phyloP scores from a whole-genome alignment of 148 eudicot genomes.

The Rhododendron mucronatum region DNA sequence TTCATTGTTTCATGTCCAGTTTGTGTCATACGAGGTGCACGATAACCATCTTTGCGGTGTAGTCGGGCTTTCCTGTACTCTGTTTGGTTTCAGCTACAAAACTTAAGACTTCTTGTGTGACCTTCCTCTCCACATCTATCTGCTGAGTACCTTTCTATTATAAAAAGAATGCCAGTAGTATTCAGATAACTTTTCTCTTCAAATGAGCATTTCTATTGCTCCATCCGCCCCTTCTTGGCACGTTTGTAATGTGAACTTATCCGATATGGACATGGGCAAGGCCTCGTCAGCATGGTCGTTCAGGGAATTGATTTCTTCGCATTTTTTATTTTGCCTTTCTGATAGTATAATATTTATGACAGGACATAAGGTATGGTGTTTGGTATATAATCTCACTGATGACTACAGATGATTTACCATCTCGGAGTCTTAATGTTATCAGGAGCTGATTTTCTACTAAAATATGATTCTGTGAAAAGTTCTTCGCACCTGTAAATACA shows the following conservation, averaged over 20 bases:
- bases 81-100: background rate
- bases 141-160: background rate
- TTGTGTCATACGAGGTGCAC: background rate
- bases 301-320: background rate
- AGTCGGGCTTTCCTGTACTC: background rate
- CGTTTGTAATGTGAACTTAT: background rate
- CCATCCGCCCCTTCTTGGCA: background rate
- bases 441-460: background rate
- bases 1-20: background rate
- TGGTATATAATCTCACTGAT: background rate
- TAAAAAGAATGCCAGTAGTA: background rate
- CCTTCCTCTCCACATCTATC: background rate
- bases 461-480: background rate
- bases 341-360: background rate
- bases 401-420: background rate
- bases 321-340: background rate
- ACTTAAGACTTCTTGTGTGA: background rate
- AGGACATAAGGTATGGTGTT: background rate
- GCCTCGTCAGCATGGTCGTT: background rate
- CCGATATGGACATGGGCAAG: background rate
- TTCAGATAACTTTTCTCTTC: background rate
- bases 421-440: background rate
- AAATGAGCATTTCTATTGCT: background rate
- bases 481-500: background rate
- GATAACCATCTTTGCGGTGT: background rate